Evolutionary conservation across 2,329 filamentous ascomycete species (phyloP).

Genomic region (Paracoccidioides brasiliensis): DNA sequence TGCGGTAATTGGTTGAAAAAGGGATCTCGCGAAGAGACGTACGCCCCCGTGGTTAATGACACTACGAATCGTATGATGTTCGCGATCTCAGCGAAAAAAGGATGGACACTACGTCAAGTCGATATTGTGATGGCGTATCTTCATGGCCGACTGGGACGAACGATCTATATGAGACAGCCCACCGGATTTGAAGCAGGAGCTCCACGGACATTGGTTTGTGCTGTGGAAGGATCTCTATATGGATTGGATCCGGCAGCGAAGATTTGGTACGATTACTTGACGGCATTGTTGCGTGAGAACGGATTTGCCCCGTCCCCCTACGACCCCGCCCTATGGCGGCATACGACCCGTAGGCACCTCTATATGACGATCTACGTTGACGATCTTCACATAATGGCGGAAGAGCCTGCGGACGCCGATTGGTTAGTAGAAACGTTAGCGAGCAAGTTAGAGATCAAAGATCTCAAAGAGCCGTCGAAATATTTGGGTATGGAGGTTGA

Average conservation of each 20-base stretch:
- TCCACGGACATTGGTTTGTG: neutral
- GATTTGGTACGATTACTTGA: neutral
- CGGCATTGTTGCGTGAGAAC: neutral
- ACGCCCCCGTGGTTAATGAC: neutral
- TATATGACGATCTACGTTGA: neutral
- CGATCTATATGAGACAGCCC: neutral
- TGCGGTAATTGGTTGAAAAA: too few species aligned
- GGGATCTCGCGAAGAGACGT: neutral
- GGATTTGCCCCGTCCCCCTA: neutral
- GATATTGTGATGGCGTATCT: neutral
- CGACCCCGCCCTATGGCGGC: neutral
- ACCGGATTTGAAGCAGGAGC: neutral
- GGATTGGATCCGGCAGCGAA: neutral
- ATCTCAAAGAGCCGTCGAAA: neutral
- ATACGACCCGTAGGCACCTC: neutral
- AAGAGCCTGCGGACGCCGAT: neutral
- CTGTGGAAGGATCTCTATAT: neutral
- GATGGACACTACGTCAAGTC: neutral
- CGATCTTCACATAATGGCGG: neutral
- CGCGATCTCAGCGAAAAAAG: neutral
- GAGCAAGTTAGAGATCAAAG: neutral
- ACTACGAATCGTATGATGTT: neutral
- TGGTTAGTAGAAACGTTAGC: neutral
- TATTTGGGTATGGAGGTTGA: neutral
- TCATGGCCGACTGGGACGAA: neutral